Conservation (phyloP, 768 basidiomycete species). For the Xanthoconium purpureum region DNA sequence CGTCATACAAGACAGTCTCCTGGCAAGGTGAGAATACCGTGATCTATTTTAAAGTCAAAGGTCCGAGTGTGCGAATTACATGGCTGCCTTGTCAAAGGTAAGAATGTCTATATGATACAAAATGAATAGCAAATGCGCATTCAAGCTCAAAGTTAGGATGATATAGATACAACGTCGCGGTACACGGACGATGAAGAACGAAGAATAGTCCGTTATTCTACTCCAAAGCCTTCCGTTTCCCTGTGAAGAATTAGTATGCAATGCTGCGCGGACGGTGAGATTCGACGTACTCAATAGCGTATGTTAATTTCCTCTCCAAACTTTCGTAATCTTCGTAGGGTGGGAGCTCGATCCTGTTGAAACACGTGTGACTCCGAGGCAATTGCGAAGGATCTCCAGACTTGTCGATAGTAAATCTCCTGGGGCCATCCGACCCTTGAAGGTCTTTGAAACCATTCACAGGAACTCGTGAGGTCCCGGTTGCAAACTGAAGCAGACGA, state of each 20-base stretch:
- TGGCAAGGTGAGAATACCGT: too few species aligned
- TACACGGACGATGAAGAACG: conserved; percentile 1
- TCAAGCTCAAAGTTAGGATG: conserved; percentile 2
- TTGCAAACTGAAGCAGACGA: conserved; percentile 84
- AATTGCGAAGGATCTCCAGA: conserved; percentile 85
- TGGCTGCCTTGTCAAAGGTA: too few species aligned
- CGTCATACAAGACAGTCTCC: too few species aligned
- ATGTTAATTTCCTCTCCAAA: conserved; percentile 80
- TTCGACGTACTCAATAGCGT: conserved; percentile 71
- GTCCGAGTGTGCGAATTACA: background rate
- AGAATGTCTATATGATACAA: background rate
- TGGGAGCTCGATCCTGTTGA: conserved; percentile 86
- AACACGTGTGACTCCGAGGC: conserved; percentile 91
- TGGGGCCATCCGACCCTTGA: conserved; percentile 89
- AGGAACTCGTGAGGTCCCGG: conserved; percentile 79
- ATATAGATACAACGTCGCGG: conserved; percentile 16
- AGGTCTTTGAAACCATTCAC: conserved; percentile 95
- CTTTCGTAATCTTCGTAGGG: conserved; percentile 87
- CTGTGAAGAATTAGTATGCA: conserved; percentile 35
- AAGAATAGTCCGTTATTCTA: conserved; percentile 40
- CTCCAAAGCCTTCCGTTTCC: conserved; percentile 76
- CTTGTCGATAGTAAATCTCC: conserved; percentile 94
- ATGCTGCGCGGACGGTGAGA: background rate
- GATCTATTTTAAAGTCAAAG: background rate
- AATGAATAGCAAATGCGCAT: background rate